These are phyloP conservation scores for Sporodiniella umbellata DNA, from an alignment of 371 early-diverging fungal species.

Conservation along the genomic window DNA sequence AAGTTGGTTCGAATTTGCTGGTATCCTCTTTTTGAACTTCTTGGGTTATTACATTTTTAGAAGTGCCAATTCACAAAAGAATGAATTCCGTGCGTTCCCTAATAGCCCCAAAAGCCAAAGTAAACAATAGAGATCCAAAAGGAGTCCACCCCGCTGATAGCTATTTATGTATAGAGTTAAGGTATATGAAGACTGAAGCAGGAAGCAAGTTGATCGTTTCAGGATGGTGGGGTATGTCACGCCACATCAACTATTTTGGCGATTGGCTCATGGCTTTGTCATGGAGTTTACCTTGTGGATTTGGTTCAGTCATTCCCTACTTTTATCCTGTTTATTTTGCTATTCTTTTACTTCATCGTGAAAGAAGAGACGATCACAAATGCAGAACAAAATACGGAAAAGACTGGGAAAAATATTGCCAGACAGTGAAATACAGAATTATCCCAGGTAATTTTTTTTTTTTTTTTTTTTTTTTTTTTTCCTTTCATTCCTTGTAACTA, in stretches of 20 bases:
- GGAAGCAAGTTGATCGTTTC: conserved; percentile 79
- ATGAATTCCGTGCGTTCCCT: conserved; percentile 82
- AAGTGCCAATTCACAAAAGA: conserved; percentile 88
- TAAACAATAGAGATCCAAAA: conserved; percentile 22
- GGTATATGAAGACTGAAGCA: conserved; percentile 76
- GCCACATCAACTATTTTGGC: conserved; percentile 91
- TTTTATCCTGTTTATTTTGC: conserved; percentile 92
- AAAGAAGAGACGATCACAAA: conserved; percentile 82
- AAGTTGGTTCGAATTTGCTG: conserved; percentile 38
- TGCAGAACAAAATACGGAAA: conserved; percentile 88
- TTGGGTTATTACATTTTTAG: conserved; percentile 86
- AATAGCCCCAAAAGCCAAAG: conserved; percentile 61
- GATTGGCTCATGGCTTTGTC: conserved; percentile 86
- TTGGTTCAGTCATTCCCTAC: conserved; percentile 77
- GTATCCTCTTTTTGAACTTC: conserved; percentile 58
- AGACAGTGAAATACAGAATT: conserved; percentile 79
- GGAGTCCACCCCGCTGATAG: not conserved
- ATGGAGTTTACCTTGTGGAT: conserved; percentile 74
- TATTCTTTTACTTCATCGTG: conserved; percentile 85
- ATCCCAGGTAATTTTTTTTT: conserved; percentile 59
- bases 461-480: not conserved
- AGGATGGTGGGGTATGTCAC: conserved; percentile 93
- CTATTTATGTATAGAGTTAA: conserved; percentile 49
- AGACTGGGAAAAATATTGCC: conserved; percentile 90
- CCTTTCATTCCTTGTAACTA: not conserved